Base-by-base conservation (phyloP, 1,139 yeast genomes). In the Suhomyces terraborum region DNA sequence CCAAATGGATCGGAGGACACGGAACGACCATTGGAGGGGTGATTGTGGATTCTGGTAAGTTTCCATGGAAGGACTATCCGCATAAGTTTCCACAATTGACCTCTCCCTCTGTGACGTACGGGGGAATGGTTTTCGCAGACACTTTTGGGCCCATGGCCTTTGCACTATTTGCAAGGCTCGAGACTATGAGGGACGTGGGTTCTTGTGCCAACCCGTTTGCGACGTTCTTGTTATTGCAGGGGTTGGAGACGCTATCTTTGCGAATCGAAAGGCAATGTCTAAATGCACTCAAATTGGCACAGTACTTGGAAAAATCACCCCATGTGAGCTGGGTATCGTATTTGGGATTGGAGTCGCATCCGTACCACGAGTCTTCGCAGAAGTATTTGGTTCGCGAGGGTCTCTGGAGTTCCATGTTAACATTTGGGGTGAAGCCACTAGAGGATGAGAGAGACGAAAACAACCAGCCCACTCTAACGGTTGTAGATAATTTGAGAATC, bases 1-100 rank as follows among this genome's bases (percentile, higher is more conserved):
- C 98, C 43, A 91, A 91, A 67, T 93, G 97, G 96, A 89, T 91
- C 53, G 96, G 96, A 52, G 98, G 97, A 47, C 98, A 91, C 62
- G 98, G 98, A 59, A 88, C 89, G 45, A 87, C 97, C 40, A 83
- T 91, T 41, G 32, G 32, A 3, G 32, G 32, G 12, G 32, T 30
- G 4, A 30, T 30, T 30, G 32, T 30, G 32, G 97, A 87, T 64
- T 79, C 89, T 32, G 97, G 97, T 54, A 88, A 84, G 47, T 93
- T 91, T 76, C 94, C 91, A 56, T 93, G 96, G 93, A 73, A 77
- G 46, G 78, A 88, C 49, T 79, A 86, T 68, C 93, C 95, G 38
- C 82, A 83, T 59, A 87, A 84, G 66, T 91, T 75, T 74, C 96
- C 97, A 37, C 96, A 89, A 65, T 84, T 89, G 62, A 83, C 91